Evolutionary conservation across 345 rosid genomes (phyloP).

Genomic region (Moringa oleifera): DNA sequence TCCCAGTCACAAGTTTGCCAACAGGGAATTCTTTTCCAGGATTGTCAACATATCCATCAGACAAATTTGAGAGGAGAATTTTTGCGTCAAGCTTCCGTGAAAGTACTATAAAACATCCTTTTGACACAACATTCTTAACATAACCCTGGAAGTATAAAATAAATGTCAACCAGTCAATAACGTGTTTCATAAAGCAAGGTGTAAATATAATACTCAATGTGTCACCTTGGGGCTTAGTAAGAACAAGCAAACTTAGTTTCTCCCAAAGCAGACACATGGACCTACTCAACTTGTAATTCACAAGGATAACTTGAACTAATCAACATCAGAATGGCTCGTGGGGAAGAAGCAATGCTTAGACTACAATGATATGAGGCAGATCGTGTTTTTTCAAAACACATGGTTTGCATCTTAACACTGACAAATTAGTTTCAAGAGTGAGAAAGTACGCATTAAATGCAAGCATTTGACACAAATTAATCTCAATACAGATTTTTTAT

Average conservation of each 20-base stretch:
- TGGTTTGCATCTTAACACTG: no score
- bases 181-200: not conserved
- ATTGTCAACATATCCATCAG: conserved; percentile 60
- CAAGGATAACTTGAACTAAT: not conserved
- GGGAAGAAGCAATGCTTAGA: no score
- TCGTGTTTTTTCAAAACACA: no score
- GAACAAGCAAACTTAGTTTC: not conserved
- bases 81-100: conserved; percentile 87
- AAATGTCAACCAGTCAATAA: not conserved
- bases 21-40: conserved; percentile 80
- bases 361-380: no score
- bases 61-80: conserved; percentile 69
- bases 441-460: not conserved
- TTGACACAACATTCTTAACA: conserved; percentile 73
- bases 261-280: not conserved
- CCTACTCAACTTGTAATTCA: not conserved
- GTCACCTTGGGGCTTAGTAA: not conserved
- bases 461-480: not conserved
- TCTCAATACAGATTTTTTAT: no score
- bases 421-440: not conserved
- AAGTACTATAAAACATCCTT: conserved; percentile 83
- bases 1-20: conserved; percentile 82
- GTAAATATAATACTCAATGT: not conserved
- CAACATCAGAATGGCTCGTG: not conserved
- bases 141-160: conserved; percentile 53